Evolutionary conservation across 2,329 filamentous ascomycete genomes (phyloP), one percentile per base, ranked within the genome.

Genomic region (Aureobasidium sp.): DNA sequence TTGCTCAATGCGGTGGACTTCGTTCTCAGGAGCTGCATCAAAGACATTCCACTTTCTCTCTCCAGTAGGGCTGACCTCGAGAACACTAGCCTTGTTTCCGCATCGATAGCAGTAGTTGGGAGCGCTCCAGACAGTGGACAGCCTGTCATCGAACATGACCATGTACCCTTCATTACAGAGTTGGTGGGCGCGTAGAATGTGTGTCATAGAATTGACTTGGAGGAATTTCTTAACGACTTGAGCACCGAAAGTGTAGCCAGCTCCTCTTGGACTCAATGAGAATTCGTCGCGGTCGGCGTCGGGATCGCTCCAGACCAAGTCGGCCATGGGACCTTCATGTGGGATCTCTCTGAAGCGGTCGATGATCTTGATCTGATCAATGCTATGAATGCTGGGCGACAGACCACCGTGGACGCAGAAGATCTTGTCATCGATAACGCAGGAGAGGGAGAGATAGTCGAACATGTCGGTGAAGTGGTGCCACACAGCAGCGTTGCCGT

Each of bases 401-500:
- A 76, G 75, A 80, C 87, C 94, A 73, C 94, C 94, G 75, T 99
- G 94, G 7, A 99, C 94, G 75, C 94, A 99, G 75, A 99, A 99
- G 68, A 99, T 99, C 75, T 97, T 90, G 75, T 99, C 89, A 74
- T 97, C 96, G 73, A 99, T 99, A 66, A 99, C 93, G 64, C 97
- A 95, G 70, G 90, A 96, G 62, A 99, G 80, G 8, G 93, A 97
- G 66, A 99, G 82, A 75, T 96, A 99, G 78, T 99, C 94, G 77
- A 99, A 99, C 92, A 99, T 97, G 78, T 99, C 94, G 67, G 94
- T 99, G 74, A 99, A 99, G 75, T 97, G 94, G 76, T 99, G 94
- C 94, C 94, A 99, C 26, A 99, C 94, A 70, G 94, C 97, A 66
- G 94, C 91, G 72, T 96, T 97, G 73, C 94, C 94, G 76, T 99